Evolutionary conservation across 768 basidiomycete genomes (phyloP).

Genomic region (Piloderma croceum): DNA sequence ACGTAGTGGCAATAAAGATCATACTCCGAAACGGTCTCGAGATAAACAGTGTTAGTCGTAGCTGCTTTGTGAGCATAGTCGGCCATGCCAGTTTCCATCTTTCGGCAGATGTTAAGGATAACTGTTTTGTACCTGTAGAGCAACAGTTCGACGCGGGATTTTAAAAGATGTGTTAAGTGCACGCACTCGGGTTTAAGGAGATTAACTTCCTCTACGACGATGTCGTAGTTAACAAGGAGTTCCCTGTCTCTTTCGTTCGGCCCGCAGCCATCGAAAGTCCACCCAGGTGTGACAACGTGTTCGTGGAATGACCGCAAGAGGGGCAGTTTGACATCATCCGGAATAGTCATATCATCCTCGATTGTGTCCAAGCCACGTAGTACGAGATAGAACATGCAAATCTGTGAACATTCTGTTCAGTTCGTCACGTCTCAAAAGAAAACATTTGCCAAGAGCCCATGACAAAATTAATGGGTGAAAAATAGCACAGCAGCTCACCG

Average conservation of each 20-base stretch:
- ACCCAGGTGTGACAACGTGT: slow-evolving; percentile 75
- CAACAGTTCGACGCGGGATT: slow-evolving; percentile 4
- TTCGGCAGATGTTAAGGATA: slow-evolving; percentile 75
- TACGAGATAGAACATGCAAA: slow-evolving; percentile 92
- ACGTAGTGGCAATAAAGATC: slow-evolving; percentile 99
- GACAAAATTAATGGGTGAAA: background rate
- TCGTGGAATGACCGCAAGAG: slow-evolving; percentile 78
- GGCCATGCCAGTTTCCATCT: slow-evolving; percentile 96
- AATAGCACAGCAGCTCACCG: slow-evolving; percentile 48
- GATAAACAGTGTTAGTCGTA: slow-evolving; percentile 59
- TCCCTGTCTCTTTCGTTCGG: slow-evolving; percentile 85
- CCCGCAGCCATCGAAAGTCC: slow-evolving; percentile 78
- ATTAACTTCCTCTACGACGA: slow-evolving; percentile 75
- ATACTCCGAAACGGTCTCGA: slow-evolving; percentile 78
- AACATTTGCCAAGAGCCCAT: background rate
- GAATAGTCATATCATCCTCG: slow-evolving; percentile 97
- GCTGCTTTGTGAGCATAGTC: slow-evolving; percentile 86
- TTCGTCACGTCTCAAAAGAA: slow-evolving; percentile 1
- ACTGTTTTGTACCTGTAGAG: slow-evolving; percentile 59
- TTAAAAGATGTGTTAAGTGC: no score
- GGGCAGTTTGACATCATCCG: slow-evolving; percentile 81
- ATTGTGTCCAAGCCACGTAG: slow-evolving; percentile 94
- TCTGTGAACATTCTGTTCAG: slow-evolving; percentile 39
- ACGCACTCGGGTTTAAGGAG: slow-evolving; percentile 58
- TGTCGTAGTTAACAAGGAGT: slow-evolving; percentile 78